phyloP scores from a whole-genome alignment of 495 filamentous ascomycete genomes.

The Penicillium diatomitis region DNA sequence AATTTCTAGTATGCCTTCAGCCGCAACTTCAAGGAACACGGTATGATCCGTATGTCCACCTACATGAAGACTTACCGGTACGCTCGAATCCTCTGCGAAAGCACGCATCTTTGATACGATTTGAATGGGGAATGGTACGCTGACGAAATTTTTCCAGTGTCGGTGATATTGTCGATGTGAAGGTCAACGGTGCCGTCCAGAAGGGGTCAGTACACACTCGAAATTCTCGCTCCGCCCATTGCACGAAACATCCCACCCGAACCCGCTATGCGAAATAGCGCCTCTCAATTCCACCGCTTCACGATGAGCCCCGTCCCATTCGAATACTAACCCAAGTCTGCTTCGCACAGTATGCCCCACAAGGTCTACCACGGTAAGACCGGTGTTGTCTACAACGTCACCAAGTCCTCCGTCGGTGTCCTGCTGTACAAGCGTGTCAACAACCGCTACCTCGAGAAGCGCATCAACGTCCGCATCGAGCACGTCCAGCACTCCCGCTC shows the following conservation, averaged over 20 bases:
- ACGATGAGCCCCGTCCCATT: constrained; percentile 2
- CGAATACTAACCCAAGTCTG: constrained; percentile 20
- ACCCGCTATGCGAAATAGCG: neutral
- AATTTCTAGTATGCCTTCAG: constrained; percentile 73
- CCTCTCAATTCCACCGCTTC: neutral
- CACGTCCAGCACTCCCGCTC: constrained; percentile 90
- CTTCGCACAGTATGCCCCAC: constrained; percentile 75
- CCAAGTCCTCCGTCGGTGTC: constrained; percentile 89
- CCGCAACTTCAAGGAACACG: constrained; percentile 86
- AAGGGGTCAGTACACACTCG: constrained; percentile 66
- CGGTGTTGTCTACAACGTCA: constrained; percentile 96
- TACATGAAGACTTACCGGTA: constrained; percentile 90
- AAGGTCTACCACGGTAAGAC: constrained; percentile 99
- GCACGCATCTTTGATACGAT: constrained; percentile 10
- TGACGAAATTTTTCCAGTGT: constrained; percentile 51
- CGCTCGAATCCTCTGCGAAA: constrained; percentile 14
- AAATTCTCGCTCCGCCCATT: constrained; percentile 3
- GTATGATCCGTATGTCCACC: constrained; percentile 79
- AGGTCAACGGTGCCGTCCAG: constrained; percentile 94
- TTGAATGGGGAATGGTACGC: constrained; percentile 17
- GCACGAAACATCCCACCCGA: neutral
- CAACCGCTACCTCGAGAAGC: constrained; percentile 99
- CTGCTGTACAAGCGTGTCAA: constrained; percentile 98
- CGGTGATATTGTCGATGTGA: constrained; percentile 94
- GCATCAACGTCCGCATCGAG: constrained; percentile 96